Conservation (phyloP, 352 stramenopile species). For the Phytophthora idaei region DNA sequence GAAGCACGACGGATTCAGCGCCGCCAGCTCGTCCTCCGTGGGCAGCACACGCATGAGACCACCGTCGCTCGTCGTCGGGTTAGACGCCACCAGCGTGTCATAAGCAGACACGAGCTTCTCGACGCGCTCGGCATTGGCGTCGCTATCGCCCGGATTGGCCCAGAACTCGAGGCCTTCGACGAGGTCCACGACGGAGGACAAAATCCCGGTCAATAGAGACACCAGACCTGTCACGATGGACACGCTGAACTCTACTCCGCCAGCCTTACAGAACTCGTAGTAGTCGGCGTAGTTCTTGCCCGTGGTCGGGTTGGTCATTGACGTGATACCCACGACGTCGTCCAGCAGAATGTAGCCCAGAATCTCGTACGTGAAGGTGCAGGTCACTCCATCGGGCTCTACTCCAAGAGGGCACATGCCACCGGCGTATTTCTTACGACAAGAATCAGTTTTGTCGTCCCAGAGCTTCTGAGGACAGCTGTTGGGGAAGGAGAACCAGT, state of each 20-base stretch:
- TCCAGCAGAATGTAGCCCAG: slow-evolving; percentile 67
- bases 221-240: slow-evolving; percentile 5
- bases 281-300: slow-evolving; percentile 56
- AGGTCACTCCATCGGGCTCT: slow-evolving; percentile 59
- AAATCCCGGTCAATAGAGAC: slow-evolving; percentile 17
- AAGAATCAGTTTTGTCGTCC: slow-evolving; percentile 48
- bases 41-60: slow-evolving; percentile 55
- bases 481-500: slow-evolving; percentile 87
- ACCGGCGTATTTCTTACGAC: slow-evolving; percentile 41
- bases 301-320: slow-evolving; percentile 57
- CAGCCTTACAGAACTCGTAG: slow-evolving; percentile 65
- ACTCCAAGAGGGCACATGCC: slow-evolving; percentile 53
- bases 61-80: slow-evolving; percentile 43
- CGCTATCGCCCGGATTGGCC: slow-evolving; percentile 46
- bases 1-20: slow-evolving; percentile 63
- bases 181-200: slow-evolving; percentile 25
- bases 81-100: slow-evolving; percentile 38
- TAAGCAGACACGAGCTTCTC: slow-evolving; percentile 60
- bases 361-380: slow-evolving; percentile 68
- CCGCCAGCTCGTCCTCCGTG: slow-evolving; percentile 36
- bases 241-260: slow-evolving; percentile 54
- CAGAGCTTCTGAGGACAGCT: slow-evolving; percentile 58
- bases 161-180: slow-evolving; percentile 67
- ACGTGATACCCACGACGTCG: slow-evolving; percentile 77
- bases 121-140: slow-evolving; percentile 53